Evolutionary conservation across 495 filamentous ascomycete species (phyloP), one percentile per base, ranked within the genome.

Genomic region (Copromyces sp.): DNA sequence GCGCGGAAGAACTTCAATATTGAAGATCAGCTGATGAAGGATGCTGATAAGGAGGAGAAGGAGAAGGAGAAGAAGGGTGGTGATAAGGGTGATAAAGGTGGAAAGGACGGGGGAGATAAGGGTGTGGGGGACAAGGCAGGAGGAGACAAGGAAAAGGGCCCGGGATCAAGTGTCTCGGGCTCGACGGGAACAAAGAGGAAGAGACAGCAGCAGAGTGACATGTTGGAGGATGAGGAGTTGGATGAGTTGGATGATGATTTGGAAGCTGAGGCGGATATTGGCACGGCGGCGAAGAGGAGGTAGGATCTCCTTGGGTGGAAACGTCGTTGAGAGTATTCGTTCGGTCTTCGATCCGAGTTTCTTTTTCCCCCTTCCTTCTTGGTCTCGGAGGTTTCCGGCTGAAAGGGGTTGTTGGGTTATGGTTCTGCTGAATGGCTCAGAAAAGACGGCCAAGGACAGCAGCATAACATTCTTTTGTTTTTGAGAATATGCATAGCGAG

Each of bases 1-100:
- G 88, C 91, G n/a, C 84, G 92, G 16, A 92, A 91, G 80, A 86
- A 87, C 16, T 89, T 95, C 71, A 78, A 79, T 39, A 80, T 84
- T 32, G 83, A 86, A 65, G 82, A 82, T 20, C 79, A 81, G 71
- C 68, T 85, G 4, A 80, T 80, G 70, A 81, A 81, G 77, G 80
- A 83, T 44, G 79, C 81, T 3, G 77, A 81, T 12, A 78, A 79
- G 71, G 82, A 84, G 78, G 81, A 84, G 72, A 84, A 80, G 75
- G 75, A 77, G 65, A 71, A 69, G 5, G 72, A 72, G 68, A 76
- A 74, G 69, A 69, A 70, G 37, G 8, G 8, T 35, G 68, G n/a
- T 24, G 70, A 65, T 9, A 37, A 20, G 24, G 35, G 16, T 41
- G 47, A 38, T 29, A 69, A 73, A 41, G 35, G 35, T 37, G 35